phyloP scores from a whole-genome alignment of 2,329 filamentous ascomycete genomes.

The Pseudogymnoascus destructans region DNA sequence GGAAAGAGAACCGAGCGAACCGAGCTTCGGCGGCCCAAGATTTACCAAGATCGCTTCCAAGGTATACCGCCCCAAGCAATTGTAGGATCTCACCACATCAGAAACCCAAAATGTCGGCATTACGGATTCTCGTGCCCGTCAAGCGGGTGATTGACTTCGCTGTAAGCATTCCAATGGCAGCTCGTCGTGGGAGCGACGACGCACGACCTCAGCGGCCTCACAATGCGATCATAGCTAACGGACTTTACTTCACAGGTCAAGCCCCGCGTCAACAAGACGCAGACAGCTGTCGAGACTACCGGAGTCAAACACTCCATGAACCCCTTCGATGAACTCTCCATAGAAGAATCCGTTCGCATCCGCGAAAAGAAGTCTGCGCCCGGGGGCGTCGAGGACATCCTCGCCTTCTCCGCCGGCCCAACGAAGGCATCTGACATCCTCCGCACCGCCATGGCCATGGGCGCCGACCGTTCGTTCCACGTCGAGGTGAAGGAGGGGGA shows the following conservation, averaged over 20 bases:
- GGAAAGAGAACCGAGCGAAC: slow-evolving; percentile 7
- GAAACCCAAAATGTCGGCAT: slow-evolving; percentile 39
- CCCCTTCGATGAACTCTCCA: slow-evolving; percentile 95
- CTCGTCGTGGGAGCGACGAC: not conserved
- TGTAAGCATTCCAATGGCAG: slow-evolving; percentile 35
- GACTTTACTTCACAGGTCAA: slow-evolving; percentile 39
- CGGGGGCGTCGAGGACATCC: slow-evolving; percentile 76
- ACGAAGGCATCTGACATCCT: slow-evolving; percentile 78
- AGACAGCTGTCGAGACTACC: slow-evolving; percentile 79
- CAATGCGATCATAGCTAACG: slow-evolving; percentile 1
- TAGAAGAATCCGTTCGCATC: slow-evolving; percentile 91
- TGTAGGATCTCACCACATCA: slow-evolving; percentile 11
- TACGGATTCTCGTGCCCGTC: slow-evolving; percentile 67
- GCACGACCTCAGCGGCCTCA: not conserved
- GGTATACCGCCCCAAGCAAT: slow-evolving; percentile 16
- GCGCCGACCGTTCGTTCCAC: slow-evolving; percentile 82
- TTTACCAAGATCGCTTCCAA: slow-evolving; percentile 3
- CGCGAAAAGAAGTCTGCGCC: slow-evolving; percentile 69
- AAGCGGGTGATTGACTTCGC: slow-evolving; percentile 84
- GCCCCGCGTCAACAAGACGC: slow-evolving; percentile 55
- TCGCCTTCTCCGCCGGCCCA: slow-evolving; percentile 78
- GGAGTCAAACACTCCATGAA: slow-evolving; percentile 98
- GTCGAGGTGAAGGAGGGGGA: slow-evolving; percentile 66
- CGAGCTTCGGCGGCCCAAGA: slow-evolving; percentile 8
- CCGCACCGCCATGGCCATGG: slow-evolving; percentile 97